These are phyloP conservation scores for Zychaea mexicana DNA, from an alignment of 371 early-diverging fungal species.

Conservation along the genomic window DNA sequence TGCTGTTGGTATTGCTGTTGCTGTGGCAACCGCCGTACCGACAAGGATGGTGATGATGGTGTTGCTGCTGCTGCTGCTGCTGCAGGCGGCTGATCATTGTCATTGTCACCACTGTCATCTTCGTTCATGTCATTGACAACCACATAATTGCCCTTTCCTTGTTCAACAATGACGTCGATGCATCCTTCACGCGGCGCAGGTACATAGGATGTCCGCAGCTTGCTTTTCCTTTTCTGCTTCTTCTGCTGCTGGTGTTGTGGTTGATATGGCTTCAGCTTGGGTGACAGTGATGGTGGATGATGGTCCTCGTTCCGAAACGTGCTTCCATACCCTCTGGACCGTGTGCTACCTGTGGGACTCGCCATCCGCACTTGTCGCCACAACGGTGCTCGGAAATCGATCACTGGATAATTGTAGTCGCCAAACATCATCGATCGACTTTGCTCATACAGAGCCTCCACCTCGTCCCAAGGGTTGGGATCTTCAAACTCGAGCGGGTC, in stretches of 20 bases:
- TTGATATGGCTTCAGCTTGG: too few relatives aligned
- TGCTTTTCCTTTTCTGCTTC: slow-evolving; percentile 4
- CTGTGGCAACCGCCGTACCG: not conserved
- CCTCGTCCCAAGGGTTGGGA: slow-evolving; percentile 39
- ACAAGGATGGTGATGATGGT: not conserved
- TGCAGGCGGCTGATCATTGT: not conserved
- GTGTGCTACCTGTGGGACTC: slow-evolving; percentile 8
- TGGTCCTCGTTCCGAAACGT: slow-evolving; percentile 2
- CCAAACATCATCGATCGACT: slow-evolving; percentile 53
- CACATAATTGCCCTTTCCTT: slow-evolving; percentile 51
- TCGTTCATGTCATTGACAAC: slow-evolving; percentile 17
- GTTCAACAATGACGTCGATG: slow-evolving; percentile 49
- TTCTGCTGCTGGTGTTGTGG: not conserved
- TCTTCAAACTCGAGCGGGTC: slow-evolving; percentile 46
- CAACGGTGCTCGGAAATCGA: slow-evolving; percentile 49
- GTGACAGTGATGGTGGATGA: not conserved
- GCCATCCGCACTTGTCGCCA: slow-evolving; percentile 37
- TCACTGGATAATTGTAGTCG: slow-evolving; percentile 58
- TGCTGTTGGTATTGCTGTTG: not conserved
- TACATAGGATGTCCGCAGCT: slow-evolving; percentile 2
- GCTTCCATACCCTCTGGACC: slow-evolving; percentile 18
- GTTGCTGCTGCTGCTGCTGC: not conserved
- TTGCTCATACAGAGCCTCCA: slow-evolving; percentile 39
- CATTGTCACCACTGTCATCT: not conserved
- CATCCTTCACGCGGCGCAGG: slow-evolving; percentile 40